Conservation (phyloP, 371 early-diverging fungal genomes). For the Mucor indicus region DNA sequence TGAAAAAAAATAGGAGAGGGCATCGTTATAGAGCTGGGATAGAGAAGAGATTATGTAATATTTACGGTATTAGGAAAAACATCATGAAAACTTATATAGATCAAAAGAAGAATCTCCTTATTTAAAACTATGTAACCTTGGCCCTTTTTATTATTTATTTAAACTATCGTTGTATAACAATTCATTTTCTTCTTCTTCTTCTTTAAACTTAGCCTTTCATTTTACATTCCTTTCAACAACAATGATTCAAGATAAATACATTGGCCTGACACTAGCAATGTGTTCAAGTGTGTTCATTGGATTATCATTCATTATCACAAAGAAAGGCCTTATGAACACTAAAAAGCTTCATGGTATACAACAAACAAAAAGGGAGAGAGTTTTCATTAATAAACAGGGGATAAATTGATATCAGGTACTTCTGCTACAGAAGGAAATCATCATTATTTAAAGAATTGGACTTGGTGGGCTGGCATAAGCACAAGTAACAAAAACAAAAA, state of each 20-base stretch:
- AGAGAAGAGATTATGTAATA: too few relatives aligned
- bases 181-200: neutral
- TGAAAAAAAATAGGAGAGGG: too few relatives aligned
- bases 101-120: too few relatives aligned
- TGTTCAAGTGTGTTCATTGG: constrained; percentile 81
- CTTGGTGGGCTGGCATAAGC: constrained; percentile 93
- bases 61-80: too few relatives aligned
- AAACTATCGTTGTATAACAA: too few relatives aligned
- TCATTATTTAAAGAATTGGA: constrained; percentile 25
- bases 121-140: too few relatives aligned
- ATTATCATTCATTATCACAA: constrained; percentile 80
- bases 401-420: constrained; percentile 19
- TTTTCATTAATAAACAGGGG: too few relatives aligned
- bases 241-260: constrained; percentile 73
- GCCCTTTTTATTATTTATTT: too few relatives aligned
- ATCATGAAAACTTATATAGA: too few relatives aligned
- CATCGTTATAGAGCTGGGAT: too few relatives aligned
- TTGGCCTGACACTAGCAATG: constrained; percentile 82
- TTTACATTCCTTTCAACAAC: too few relatives aligned
- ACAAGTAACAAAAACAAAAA: too few relatives aligned
- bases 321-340: constrained; percentile 80
- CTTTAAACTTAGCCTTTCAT: neutral
- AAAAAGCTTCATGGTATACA: constrained; percentile 35
- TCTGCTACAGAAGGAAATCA: constrained; percentile 61
- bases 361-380: neutral